Base-by-base conservation (phyloP, 2,329 filamentous ascomycete genomes). In the Fusarium pseudonygamai region DNA sequence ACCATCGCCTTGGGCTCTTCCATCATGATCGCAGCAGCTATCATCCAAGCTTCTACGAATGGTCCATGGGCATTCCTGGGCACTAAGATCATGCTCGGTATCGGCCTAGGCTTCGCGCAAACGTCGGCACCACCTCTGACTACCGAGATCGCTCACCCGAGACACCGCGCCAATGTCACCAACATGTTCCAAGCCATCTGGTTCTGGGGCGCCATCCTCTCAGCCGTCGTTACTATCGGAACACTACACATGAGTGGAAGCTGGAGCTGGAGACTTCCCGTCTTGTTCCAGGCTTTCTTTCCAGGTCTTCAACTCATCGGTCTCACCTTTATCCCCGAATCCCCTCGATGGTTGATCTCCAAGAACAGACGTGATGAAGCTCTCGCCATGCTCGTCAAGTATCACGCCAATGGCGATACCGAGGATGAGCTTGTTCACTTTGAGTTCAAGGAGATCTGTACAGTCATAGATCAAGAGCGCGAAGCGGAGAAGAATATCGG, bases 371-470 rank as follows among this genome's bases (percentile, higher is more conserved):
- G 68, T 63, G 85, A 87, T 4, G 85, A 88, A 68, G 88, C 87
- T 11, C 78, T 86, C 14, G 65, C 78, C 1, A 84, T 87, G 4
- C 82, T 90, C 9, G 66, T 59, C 16, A 84, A 86, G 50, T 86
- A 86, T 55, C 88, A 89, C 57, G 87, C 83, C 30, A 84, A 86
- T 42, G 86, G 85, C 22, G 81, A 87, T 65, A 67, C 64, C 18
- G 75, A 82, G 32, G 82, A 86, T 63, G 73, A 81, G 4, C 81
- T 83, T 16, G 87, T 89, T 7, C 82, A 85, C 53, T 84, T 85
- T 63, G 86, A 89, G 66, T 86, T 83, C 64, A 79, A 81, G 12
- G 86, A 89, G 75, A 89, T 89, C 65, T 82, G 82, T 60, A 83
- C 85, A 34, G 87, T 85, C 2, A 81, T 88, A 37, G 79, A 81